A percentile compares a stretch with the other conserved stretches of the same genome.
phyloP scores from a whole-genome alignment of 495 filamentous ascomycete genomes.

The Neurospora tetrasperma region DNA sequence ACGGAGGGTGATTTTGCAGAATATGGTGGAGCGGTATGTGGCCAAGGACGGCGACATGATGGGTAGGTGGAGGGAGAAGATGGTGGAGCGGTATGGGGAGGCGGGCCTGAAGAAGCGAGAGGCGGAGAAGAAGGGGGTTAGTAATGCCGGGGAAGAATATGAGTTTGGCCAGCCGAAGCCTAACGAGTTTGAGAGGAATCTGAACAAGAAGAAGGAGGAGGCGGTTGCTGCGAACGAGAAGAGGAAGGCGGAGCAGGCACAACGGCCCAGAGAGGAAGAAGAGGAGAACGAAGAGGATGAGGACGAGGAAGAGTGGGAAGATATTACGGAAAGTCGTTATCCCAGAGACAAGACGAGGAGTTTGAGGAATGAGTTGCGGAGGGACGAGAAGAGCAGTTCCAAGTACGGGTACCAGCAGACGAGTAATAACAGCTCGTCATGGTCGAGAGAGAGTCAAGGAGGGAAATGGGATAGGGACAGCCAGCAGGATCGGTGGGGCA shows the following conservation, averaged over 20 bases:
- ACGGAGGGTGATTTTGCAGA: slow-evolving; percentile 22
- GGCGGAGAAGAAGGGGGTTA: neutral
- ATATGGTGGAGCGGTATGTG: slow-evolving; percentile 19
- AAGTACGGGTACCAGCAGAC: neutral
- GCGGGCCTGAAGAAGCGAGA: neutral
- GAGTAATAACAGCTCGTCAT: neutral
- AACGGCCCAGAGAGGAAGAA: neutral
- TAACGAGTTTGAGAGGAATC: neutral
- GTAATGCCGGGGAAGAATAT: neutral
- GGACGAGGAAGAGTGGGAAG: neutral
- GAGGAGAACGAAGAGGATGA: neutral
- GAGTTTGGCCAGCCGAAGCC: neutral
- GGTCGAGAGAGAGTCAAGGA: neutral
- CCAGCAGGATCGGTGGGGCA: neutral
- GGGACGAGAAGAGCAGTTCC: neutral
- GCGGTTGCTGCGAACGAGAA: neutral
- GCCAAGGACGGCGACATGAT: slow-evolving; percentile 6
- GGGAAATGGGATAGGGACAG: neutral
- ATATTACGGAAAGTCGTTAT: neutral
- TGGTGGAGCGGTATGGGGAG: neutral
- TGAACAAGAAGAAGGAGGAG: neutral
- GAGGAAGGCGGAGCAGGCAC: neutral
- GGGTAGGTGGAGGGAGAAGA: slow-evolving; percentile 1
- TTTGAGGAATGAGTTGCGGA: neutral
- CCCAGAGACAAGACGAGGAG: neutral